These are phyloP conservation scores for Aspergillus jensenii DNA, from an alignment of 2,329 filamentous ascomycete genomes.

Conservation along the genomic window DNA sequence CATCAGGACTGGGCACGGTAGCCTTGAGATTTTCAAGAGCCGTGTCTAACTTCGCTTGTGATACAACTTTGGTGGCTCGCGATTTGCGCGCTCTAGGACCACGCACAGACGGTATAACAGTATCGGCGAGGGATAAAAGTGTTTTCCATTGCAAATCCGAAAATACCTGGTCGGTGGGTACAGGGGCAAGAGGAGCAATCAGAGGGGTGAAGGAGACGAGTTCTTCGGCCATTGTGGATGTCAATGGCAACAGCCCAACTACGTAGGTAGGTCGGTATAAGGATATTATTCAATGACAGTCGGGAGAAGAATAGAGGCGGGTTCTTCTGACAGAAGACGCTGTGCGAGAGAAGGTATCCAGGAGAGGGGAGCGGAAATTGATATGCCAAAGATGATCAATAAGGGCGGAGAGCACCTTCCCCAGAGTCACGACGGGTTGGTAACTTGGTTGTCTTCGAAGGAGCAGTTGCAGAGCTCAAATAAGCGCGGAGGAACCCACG, in stretches of 20 bases:
- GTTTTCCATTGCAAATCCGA: constrained; percentile 59
- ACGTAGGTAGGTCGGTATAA: neutral
- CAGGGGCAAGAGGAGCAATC: constrained; percentile 49
- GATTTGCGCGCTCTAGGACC: constrained; percentile 37
- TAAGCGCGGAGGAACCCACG: neutral
- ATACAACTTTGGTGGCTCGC: constrained; percentile 36
- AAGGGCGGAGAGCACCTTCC: constrained; percentile 2
- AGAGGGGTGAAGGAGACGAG: constrained; percentile 30
- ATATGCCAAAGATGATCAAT: constrained; percentile 1
- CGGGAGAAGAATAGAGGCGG: neutral
- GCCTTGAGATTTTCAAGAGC: constrained; percentile 32
- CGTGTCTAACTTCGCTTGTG: constrained; percentile 43
- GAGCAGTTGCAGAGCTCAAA: too few relatives aligned
- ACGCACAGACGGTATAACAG: constrained; percentile 56
- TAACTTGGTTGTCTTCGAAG: too few relatives aligned
- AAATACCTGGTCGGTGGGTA: constrained; percentile 49
- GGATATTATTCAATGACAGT: constrained; percentile 1
- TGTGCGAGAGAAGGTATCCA: constrained; percentile 35
- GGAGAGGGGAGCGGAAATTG: neutral
- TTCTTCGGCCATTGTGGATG: constrained; percentile 21
- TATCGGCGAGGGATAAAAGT: constrained; percentile 57
- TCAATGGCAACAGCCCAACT: neutral
- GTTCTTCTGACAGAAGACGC: constrained; percentile 46
- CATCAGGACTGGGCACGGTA: constrained; percentile 30
- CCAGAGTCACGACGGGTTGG: neutral